phyloP scores from a whole-genome alignment of 257 asterid species.

The Cinchona pubescens region DNA sequence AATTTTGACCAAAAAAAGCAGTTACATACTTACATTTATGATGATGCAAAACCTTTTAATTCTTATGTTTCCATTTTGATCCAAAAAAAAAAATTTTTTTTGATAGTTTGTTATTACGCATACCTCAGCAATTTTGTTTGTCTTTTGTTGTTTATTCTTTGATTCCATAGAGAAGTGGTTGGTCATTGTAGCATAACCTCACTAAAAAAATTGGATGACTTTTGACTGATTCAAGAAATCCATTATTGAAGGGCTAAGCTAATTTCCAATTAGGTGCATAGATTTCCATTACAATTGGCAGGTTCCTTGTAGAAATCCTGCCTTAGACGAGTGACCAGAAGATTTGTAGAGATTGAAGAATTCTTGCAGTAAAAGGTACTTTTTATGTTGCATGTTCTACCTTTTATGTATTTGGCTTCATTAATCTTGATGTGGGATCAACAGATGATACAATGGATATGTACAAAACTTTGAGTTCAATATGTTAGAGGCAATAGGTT shows the following conservation, averaged over 20 bases:
- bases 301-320: conserved; percentile 19
- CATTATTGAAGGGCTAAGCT: conserved; percentile 38
- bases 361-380: conserved; percentile 22
- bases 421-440: too few relatives aligned
- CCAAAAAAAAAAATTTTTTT: conserved; percentile 4
- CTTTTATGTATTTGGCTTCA: not conserved
- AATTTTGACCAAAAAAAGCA: conserved; percentile 8
- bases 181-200: not conserved
- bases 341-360: conserved; percentile 14
- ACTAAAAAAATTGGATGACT: too few relatives aligned
- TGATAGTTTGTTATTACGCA: not conserved
- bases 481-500: not conserved
- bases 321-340: not conserved
- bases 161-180: not conserved
- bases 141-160: not conserved
- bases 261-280: conserved; percentile 34
- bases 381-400: not conserved
- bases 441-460: not conserved
- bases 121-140: not conserved
- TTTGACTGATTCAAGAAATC: not conserved
- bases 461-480: not conserved
- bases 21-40: not conserved
- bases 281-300: conserved; percentile 40
- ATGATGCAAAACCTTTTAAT: not conserved
- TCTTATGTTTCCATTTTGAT: conserved; percentile 3